Conservation (phyloP, 441 rosid species). For the Euphorbia neoarborescens region DNA sequence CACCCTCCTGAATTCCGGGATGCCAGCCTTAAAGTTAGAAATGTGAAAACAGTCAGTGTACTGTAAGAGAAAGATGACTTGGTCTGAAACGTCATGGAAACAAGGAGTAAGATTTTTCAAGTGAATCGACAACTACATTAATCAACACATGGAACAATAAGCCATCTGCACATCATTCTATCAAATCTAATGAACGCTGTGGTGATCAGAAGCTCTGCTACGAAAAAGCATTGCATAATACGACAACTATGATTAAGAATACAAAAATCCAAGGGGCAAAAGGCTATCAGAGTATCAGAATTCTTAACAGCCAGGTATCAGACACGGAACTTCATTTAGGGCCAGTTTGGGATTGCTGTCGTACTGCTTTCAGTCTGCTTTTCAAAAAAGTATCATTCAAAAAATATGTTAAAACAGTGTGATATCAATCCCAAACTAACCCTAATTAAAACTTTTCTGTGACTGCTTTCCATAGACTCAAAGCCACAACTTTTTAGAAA, state of each 20-base stretch:
- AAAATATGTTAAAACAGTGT: no score
- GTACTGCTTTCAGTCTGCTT: no score
- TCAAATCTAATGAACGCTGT: neutral
- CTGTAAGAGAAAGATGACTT: slow-evolving; percentile 14
- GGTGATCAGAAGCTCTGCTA: neutral
- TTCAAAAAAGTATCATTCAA: no score
- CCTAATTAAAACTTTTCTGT: no score
- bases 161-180: neutral
- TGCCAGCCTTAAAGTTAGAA: slow-evolving; percentile 71
- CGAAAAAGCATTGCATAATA: neutral
- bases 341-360: no score
- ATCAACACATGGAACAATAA: neutral
- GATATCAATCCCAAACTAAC: no score
- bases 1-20: slow-evolving; percentile 87
- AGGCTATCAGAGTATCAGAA: neutral
- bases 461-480: no score
- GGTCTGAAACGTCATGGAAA: neutral
- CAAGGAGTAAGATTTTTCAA: neutral
- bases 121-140: neutral
- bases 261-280: neutral
- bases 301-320: neutral
- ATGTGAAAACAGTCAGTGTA: slow-evolving; percentile 21
- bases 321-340: neutral
- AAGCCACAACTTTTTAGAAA: no score
- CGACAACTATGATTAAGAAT: neutral